A percentile compares a stretch with the other conserved stretches of the same genome.
Evolutionary conservation across 805 yeast genomes (phyloP).

Genomic region (Teunomyces tritomae): DNA sequence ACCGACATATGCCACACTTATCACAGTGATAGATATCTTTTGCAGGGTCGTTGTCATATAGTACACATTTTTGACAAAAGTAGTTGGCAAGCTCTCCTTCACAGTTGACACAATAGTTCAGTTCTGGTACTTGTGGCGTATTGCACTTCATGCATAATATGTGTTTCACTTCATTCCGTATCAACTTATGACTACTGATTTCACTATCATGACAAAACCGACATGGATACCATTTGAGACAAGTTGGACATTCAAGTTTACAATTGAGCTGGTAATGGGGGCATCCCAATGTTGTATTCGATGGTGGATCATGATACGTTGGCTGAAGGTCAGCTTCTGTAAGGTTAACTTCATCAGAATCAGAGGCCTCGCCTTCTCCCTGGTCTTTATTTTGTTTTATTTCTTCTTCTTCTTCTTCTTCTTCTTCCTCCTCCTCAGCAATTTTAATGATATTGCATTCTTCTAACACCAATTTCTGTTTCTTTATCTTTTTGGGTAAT

Average conservation of each 20-base stretch:
- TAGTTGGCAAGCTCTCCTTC: conserved; percentile 66
- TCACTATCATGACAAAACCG: conserved; percentile 81
- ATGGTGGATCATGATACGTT: conserved; percentile 44
- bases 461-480: conserved; percentile 17
- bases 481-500: conserved; percentile 10
- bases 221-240: conserved; percentile 76
- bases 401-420: conserved; percentile 6
- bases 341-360: conserved; percentile 44
- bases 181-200: conserved; percentile 44
- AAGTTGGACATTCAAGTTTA: conserved; percentile 75
- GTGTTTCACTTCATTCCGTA: conserved; percentile 57
- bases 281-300: conserved; percentile 63
- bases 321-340: conserved; percentile 48
- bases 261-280: conserved; percentile 80
- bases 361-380: conserved; percentile 7
- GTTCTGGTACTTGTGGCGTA: conserved; percentile 69
- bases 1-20: conserved; percentile 87
- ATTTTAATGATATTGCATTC: neutral
- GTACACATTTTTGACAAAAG: conserved; percentile 72
- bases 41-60: conserved; percentile 75
- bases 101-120: conserved; percentile 67
- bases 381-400: neutral
- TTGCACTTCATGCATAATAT: conserved; percentile 80
- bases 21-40: conserved; percentile 90
- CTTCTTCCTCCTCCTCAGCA: conserved; percentile 1